Conservation (phyloP, 352 stramenopile genomes). For the Phytophthora boehmeriae region DNA sequence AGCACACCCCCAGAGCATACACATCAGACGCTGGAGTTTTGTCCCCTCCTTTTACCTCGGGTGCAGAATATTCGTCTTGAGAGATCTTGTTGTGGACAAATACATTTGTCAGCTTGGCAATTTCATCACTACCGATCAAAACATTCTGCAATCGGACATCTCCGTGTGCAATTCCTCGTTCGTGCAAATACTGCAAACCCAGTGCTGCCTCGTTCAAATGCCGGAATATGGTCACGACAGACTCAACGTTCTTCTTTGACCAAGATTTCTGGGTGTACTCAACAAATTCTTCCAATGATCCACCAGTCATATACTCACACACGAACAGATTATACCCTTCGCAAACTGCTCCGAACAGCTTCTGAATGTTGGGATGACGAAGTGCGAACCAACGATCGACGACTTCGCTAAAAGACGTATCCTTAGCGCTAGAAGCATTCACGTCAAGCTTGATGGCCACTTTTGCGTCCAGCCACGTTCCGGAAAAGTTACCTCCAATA, state of each 20-base stretch:
- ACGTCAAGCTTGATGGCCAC: background rate
- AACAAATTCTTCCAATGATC: background rate
- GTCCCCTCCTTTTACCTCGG: too few species aligned
- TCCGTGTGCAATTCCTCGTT: conserved; percentile 5
- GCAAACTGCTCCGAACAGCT: background rate
- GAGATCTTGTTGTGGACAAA: too few species aligned
- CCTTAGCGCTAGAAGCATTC: background rate
- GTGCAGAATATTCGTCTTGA: too few species aligned
- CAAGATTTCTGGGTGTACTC: conserved; percentile 1
- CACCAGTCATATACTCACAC: background rate
- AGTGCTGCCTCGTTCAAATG: conserved; percentile 10
- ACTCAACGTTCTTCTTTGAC: background rate
- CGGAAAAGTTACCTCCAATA: background rate
- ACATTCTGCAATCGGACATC: conserved; percentile 10
- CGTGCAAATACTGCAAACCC: conserved; percentile 20
- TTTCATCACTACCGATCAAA: conserved; percentile 7
- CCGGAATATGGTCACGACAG: background rate
- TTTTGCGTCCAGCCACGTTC: background rate
- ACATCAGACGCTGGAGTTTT: too few species aligned
- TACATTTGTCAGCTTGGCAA: conserved; percentile 13
- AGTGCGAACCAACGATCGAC: background rate
- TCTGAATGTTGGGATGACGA: background rate
- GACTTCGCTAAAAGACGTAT: background rate
- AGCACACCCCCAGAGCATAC: too few species aligned
- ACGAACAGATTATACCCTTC: background rate